phyloP scores from a whole-genome alignment of 2,329 filamentous ascomycete genomes.

The Exophiala bonariae region DNA sequence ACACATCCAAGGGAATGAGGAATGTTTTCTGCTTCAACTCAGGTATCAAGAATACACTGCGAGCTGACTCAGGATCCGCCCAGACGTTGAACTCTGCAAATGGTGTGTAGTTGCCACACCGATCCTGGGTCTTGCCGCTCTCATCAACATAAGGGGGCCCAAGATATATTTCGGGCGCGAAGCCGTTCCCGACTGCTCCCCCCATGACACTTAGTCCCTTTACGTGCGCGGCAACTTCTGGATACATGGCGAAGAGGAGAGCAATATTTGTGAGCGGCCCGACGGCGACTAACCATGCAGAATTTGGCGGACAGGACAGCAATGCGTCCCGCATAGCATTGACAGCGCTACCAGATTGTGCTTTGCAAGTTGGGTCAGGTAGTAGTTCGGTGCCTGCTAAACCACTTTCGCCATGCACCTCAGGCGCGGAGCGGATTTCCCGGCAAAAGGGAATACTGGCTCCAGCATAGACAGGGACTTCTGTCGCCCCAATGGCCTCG shows the following conservation, averaged over 20 bases:
- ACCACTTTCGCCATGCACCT: constrained; percentile 83
- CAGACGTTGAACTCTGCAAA: constrained; percentile 88
- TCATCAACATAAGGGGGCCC: constrained; percentile 62
- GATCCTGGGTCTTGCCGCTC: constrained; percentile 24
- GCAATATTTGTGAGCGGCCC: constrained; percentile 85
- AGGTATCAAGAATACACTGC: constrained; percentile 69
- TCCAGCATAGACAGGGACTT: constrained; percentile 75
- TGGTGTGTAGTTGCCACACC: constrained; percentile 60
- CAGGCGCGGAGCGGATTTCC: constrained; percentile 72
- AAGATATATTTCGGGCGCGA: constrained; percentile 71
- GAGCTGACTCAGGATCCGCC: constrained; percentile 82
- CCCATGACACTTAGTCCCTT: constrained; percentile 88
- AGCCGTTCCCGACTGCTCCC: constrained; percentile 76
- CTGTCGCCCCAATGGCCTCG: constrained; percentile 73
- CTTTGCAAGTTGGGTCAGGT: constrained; percentile 61
- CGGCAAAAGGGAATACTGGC: constrained; percentile 70
- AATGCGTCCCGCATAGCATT: constrained; percentile 55
- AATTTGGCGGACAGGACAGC: constrained; percentile 53
- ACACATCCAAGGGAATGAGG: constrained; percentile 83
- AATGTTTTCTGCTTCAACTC: constrained; percentile 72
- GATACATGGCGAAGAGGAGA: constrained; percentile 70
- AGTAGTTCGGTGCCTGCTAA: constrained; percentile 85
- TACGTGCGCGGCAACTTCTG: constrained; percentile 71
- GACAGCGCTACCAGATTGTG: constrained; percentile 62
- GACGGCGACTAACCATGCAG: constrained; percentile 81